Base-by-base conservation (phyloP, 192 early-diverging fungal species). In the Endogone sp. region DNA sequence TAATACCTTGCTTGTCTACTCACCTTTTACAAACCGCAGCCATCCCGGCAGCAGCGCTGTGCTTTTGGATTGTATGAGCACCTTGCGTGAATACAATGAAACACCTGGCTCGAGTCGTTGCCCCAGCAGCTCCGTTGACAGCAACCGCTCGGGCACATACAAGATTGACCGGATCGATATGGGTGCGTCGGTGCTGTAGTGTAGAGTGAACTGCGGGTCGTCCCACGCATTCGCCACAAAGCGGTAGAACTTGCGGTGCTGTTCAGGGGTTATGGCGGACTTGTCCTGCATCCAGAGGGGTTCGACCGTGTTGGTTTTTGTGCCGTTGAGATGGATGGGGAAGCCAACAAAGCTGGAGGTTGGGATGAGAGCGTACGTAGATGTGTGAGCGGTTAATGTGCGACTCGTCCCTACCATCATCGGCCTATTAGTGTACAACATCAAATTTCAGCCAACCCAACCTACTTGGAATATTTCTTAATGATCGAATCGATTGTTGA, bases 31-130 rank as follows among this genome's bases (percentile, higher is more conserved):
- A 67, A 95, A 95, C 0, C 84, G 75, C 4, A 95, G 79, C 80
- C 85, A 95, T 27, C 86, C 82, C 0, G 93, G 93, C 63, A 94
- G 75, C 23, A 95, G 86, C 44, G 88, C 89, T 58, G 75, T 71
- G 11, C 84, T 85, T 67, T 89, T 86, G 8, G 87, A 81, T 64
- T 89, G 87, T 65, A 89, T 89, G 66, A 89, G 72, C 28, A 89
- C 87, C 62, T 85, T 88, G 49, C 85, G 80, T 11, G 86, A 87
- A 66, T 89, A 89, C 9, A 89, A 75, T 30, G 80, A 84, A 49
- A 89, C 87, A 57, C 87, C 85, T 16, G 87, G 84, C 63, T 86
- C 82, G 28, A 75, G 71, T 78, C 75, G 8, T 21, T 60, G 59
- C 4, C 82, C 86, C 20, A 86, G 63, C 64, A 82, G 63, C 44